These are phyloP conservation scores for Scenedesmus sp. DNA, from an alignment of 163 green algal species.

Conservation along the genomic window DNA sequence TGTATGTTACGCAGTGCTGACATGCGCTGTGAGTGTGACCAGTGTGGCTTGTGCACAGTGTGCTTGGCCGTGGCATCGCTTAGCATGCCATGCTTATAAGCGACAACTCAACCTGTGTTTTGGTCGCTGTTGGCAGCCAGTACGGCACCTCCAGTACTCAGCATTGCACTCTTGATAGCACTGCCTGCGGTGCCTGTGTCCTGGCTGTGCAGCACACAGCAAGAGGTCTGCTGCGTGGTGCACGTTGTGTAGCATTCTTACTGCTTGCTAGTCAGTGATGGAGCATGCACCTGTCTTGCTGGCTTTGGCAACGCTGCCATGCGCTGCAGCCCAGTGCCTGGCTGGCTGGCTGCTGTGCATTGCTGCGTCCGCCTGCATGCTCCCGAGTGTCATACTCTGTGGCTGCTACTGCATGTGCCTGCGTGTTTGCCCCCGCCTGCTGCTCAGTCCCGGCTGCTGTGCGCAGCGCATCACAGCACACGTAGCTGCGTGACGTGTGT, in stretches of 20 bases:
- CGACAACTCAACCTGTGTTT: not conserved
- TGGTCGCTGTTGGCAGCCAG: not conserved
- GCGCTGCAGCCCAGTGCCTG: too few species aligned
- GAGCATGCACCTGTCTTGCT: not conserved
- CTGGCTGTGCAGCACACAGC: not conserved
- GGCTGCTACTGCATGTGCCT: too few species aligned
- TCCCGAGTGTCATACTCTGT: too few species aligned
- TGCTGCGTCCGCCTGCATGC: not conserved
- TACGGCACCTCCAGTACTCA: not conserved
- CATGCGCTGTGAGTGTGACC: too few species aligned
- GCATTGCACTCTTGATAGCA: not conserved
- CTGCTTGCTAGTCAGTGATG: not conserved
- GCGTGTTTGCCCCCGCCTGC: not conserved
- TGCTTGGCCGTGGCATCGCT: not conserved
- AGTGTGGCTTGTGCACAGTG: too few species aligned
- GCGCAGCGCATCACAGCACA: not conserved
- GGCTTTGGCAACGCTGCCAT: not conserved
- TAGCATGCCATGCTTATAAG: not conserved
- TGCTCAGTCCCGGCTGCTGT: not conserved
- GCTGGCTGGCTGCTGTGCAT: not conserved
- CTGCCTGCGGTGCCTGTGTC: not conserved
- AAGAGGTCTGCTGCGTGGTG: not conserved
- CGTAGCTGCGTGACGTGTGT: not conserved
- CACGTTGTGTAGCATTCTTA: not conserved
- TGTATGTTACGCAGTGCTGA: too few species aligned